Conservation (phyloP, 805 yeast species). For the Yarrowia divulgata region DNA sequence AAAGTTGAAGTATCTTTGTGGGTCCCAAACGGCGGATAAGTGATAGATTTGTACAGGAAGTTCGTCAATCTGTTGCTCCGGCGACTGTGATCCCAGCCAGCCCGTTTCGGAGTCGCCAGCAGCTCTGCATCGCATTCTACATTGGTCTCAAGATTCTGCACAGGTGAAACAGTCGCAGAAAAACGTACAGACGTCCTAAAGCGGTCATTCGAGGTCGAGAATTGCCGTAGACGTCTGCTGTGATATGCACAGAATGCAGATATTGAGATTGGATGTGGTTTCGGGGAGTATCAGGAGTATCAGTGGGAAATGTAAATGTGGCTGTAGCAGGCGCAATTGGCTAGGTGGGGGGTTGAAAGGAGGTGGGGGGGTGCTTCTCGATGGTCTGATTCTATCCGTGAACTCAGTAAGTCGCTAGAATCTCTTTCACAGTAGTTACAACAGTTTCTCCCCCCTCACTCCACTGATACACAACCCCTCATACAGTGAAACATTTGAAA, state of each 20-base stretch:
- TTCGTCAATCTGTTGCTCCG: not conserved
- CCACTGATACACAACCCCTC: too few relatives aligned
- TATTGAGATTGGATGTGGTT: not conserved
- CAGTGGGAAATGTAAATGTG: too few relatives aligned
- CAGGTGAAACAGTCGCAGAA: slow-evolving; percentile 10
- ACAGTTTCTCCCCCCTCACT: too few relatives aligned
- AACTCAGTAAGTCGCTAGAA: not conserved
- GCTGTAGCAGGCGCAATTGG: not conserved
- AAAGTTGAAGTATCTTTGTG: too few relatives aligned
- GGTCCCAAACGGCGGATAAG: too few relatives aligned
- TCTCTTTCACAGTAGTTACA: not conserved
- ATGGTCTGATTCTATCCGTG: fast-evolving
- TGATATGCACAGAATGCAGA: not conserved
- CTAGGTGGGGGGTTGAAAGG: not conserved
- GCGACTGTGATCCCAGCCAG: not conserved
- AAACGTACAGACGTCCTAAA: not conserved
- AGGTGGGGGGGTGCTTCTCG: not conserved
- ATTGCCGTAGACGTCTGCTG: not conserved
- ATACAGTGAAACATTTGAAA: too few relatives aligned
- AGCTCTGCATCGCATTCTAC: not conserved
- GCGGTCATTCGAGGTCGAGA: not conserved
- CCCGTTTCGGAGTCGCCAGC: not conserved
- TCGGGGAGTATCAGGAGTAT: not conserved
- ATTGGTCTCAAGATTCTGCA: not conserved
- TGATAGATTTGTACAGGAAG: too few relatives aligned